Evolutionary conservation across 2,329 filamentous ascomycete species (phyloP), one percentile per base, ranked within the genome.

Genomic region (Shiraia bambusicola): DNA sequence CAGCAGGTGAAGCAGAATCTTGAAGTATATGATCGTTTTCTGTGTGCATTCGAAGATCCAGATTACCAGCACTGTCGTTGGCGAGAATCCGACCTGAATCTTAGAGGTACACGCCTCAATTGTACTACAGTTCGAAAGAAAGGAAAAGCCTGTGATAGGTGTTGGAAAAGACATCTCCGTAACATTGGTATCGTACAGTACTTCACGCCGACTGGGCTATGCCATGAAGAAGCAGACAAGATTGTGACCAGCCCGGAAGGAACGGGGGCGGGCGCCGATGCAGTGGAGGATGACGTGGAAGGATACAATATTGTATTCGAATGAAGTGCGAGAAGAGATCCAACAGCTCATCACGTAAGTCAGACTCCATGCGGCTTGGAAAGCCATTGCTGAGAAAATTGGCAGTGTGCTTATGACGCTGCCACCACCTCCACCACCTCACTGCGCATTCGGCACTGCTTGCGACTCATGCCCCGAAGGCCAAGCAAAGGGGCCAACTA

Each of bases 41-140:
- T 60, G 11, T 59, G 58, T 43, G 53, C 52, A 2, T 63, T 59
- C 19, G 58, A 62, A 29, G 61, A 63, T 19, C 58, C 55, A 3
- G 56, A 62, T 32, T 62, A 43, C 28, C 41, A 54, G 36, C 40
- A 55, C 37, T 54, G 48, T 38, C 43, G 56, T 41, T 62, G 61
- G 61, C 58, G 58, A 34, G 36, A 39, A 14, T 22, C 34, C 19
- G 58, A 62, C 29, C 36, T 62, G 19, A 62, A 61, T 29, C 51
- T 63, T 16, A 47, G 58, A 13, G 54, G 51, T 10, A 57, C 49
- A 9, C 43, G 54, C 32, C 36, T 56, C 5, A 40, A 47, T 29
- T 60, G 58, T 31, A 33, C 34, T 25, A 40, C 50, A 6, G 59
- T 61, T 10, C 34, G 42, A 26, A 47, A 38, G 7, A 61, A 61